Evolutionary conservation across 768 basidiomycete species (phyloP).

Genomic region (Trametes cinnabarina): DNA sequence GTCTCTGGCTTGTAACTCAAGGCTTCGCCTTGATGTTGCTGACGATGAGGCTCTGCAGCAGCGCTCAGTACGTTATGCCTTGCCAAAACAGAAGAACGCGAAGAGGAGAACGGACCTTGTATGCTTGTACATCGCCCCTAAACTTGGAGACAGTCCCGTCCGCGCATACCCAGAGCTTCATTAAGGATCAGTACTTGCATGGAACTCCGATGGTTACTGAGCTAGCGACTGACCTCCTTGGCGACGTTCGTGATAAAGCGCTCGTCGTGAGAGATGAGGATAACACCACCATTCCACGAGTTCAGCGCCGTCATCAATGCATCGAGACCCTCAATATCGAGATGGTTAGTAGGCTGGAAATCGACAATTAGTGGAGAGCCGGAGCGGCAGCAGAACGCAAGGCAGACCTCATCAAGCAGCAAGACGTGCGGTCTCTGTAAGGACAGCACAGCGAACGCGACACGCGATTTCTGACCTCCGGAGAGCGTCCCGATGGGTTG

Average conservation of each 20-base stretch:
- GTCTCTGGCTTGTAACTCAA: slow-evolving; percentile 6
- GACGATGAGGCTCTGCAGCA: slow-evolving; percentile 59
- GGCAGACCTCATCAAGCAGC: slow-evolving; percentile 83
- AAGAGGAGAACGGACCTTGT: slow-evolving; percentile 60
- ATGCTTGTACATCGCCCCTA: slow-evolving; percentile 84
- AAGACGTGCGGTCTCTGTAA: slow-evolving; percentile 89
- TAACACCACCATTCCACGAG: slow-evolving; percentile 87
- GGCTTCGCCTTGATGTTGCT: slow-evolving; percentile 36
- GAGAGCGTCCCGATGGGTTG: slow-evolving; percentile 89
- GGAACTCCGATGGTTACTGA: not conserved
- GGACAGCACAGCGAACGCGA: slow-evolving; percentile 86
- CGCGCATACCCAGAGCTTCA: slow-evolving; percentile 89
- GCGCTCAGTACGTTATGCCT: not conserved
- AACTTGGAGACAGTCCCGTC: slow-evolving; percentile 81
- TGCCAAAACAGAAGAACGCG: not conserved
- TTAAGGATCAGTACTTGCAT: slow-evolving; percentile 8
- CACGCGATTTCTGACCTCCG: slow-evolving; percentile 95
- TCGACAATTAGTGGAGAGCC: no score
- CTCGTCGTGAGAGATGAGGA: slow-evolving; percentile 94
- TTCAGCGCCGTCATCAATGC: slow-evolving; percentile 84
- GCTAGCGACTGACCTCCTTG: slow-evolving; percentile 55
- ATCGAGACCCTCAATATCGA: slow-evolving; percentile 97
- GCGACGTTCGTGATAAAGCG: slow-evolving; percentile 90
- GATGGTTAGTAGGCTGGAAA: slow-evolving; percentile 79
- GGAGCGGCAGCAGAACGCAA: slow-evolving; percentile 1